phyloP scores from a whole-genome alignment of 495 filamentous ascomycete species.

The Aspergillus olivimuriae region DNA sequence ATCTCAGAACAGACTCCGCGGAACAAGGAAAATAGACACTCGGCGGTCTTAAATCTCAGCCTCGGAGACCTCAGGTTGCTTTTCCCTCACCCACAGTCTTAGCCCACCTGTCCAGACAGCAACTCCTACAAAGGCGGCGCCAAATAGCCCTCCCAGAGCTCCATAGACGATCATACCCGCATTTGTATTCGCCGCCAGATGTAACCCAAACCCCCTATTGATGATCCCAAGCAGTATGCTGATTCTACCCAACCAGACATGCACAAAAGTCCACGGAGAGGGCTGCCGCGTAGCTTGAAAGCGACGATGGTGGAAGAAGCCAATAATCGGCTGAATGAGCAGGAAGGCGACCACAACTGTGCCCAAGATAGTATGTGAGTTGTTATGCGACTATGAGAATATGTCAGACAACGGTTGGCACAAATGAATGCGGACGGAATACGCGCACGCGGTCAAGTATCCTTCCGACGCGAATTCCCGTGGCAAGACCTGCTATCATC shows the following conservation, averaged over 20 bases:
- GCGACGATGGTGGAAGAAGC: slow-evolving; percentile 5
- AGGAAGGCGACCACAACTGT: slow-evolving; percentile 10
- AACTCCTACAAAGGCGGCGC: slow-evolving; percentile 2
- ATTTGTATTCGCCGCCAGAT: slow-evolving; percentile 5
- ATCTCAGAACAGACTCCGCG: no score
- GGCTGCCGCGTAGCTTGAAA: slow-evolving; percentile 1
- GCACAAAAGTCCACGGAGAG: slow-evolving; percentile 3
- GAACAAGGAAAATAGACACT: no score
- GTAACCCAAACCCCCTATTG: slow-evolving; percentile 9
- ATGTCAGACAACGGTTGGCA: neutral
- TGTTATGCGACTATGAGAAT: slow-evolving; percentile 8
- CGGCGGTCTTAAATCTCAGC: neutral
- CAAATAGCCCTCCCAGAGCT: slow-evolving; percentile 7
- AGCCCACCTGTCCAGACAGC: neutral
- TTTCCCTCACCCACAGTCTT: neutral
- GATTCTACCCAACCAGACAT: slow-evolving; percentile 12
- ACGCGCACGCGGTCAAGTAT: slow-evolving; percentile 8
- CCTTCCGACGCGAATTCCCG: slow-evolving; percentile 9
- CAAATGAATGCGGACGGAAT: neutral
- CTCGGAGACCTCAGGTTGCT: neutral
- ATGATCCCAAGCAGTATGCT: slow-evolving; percentile 10
- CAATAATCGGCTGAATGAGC: slow-evolving; percentile 10
- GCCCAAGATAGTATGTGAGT: slow-evolving; percentile 9
- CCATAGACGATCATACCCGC: slow-evolving; percentile 9
- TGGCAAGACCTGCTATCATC: slow-evolving; percentile 10